Base-by-base conservation (phyloP, 345 rosid species). In the Trapa bicornis region DNA sequence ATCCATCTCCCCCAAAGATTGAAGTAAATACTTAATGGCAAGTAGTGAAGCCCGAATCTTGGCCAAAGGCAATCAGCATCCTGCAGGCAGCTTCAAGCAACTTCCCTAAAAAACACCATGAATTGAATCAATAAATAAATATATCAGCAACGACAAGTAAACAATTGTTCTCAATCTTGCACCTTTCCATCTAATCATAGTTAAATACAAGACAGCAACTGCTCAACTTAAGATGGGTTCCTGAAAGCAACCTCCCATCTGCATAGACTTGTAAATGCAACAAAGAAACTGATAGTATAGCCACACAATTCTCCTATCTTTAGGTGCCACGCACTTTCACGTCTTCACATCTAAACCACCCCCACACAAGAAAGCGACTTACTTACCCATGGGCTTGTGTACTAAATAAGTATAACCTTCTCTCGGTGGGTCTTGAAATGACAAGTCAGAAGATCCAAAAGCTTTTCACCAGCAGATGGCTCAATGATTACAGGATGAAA, bases 201-300 rank as follows among this genome's bases (percentile, higher is more conserved):
- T 17, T 37, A 62, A 37, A 15, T 37, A 54, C 35, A 54, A n/a
- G 66, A 64, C 47, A 38, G 66, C 66, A 37, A 64, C 66, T 64
- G 47, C 12, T 43, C 66, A 64, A 64, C 66, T 64, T 64, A 64
- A 22, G 66, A 64, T 39, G 17, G 47, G 47, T 38, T 38, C 42
- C 66, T 38, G 66, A 64, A 1, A 39, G 66, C 66, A 38, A 64
- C 66, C 15, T 16, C 47, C 42, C 66, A 64, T 38, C 66, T 16
- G 37, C 47, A 39, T 42, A 64, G 6, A 37, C 43, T 36, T 62
- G 39, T 5, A 2, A 13, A 36, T 22, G 10, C n/a, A 2, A 61
- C 14, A 61, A 3, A 33, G 65, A 62, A 37, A 62, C 8, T 37
- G 33, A 61, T 33, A 15, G 22, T 15, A 50, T 11, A 13, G 22